A percentile compares a stretch with the other conserved stretches of the same genome.
These are phyloP conservation scores for Kwoniella shandongensis DNA, from an alignment of 768 basidiomycete species.

Conservation along the genomic window DNA sequence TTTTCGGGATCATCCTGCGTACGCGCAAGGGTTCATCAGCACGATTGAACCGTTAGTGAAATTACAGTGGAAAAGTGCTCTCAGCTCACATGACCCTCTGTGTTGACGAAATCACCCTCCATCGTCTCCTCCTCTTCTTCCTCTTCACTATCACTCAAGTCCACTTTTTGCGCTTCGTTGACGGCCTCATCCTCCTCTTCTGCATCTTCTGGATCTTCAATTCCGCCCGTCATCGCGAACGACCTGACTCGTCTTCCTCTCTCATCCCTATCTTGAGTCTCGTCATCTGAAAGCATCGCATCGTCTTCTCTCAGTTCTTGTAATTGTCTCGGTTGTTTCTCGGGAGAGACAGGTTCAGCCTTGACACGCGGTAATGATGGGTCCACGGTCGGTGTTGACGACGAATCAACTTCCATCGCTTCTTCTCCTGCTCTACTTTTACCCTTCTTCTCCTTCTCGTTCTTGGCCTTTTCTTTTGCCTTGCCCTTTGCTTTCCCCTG, in stretches of 20 bases:
- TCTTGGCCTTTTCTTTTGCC: slow-evolving; percentile 18
- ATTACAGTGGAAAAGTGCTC: neutral
- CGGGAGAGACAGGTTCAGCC: slow-evolving; percentile 43
- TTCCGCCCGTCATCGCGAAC: slow-evolving; percentile 25
- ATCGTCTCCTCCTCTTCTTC: slow-evolving; percentile 49
- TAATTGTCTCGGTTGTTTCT: slow-evolving; percentile 17
- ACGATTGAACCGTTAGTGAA: neutral
- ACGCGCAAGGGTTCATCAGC: neutral
- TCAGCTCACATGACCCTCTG: slow-evolving; percentile 25
- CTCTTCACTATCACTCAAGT: slow-evolving; percentile 50
- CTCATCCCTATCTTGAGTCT: slow-evolving; percentile 42
- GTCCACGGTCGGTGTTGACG: neutral
- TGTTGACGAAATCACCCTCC: slow-evolving; percentile 42
- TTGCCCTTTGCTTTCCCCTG: slow-evolving; percentile 27
- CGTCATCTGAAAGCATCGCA: slow-evolving; percentile 42
- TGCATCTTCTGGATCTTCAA: slow-evolving; percentile 16
- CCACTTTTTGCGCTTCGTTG: slow-evolving; percentile 46
- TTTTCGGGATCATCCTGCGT: slow-evolving; percentile 44
- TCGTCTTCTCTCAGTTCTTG: slow-evolving; percentile 46
- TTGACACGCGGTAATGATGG: slow-evolving; percentile 19
- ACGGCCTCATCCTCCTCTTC: slow-evolving; percentile 38
- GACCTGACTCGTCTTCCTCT: slow-evolving; percentile 33
- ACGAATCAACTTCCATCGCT: slow-evolving; percentile 23
- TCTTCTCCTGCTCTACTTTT: slow-evolving; percentile 10
- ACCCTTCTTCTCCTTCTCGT: slow-evolving; percentile 21